These are phyloP conservation scores for Syncephalastrum monosporum DNA, from an alignment of 371 early-diverging fungal species.

Conservation along the genomic window DNA sequence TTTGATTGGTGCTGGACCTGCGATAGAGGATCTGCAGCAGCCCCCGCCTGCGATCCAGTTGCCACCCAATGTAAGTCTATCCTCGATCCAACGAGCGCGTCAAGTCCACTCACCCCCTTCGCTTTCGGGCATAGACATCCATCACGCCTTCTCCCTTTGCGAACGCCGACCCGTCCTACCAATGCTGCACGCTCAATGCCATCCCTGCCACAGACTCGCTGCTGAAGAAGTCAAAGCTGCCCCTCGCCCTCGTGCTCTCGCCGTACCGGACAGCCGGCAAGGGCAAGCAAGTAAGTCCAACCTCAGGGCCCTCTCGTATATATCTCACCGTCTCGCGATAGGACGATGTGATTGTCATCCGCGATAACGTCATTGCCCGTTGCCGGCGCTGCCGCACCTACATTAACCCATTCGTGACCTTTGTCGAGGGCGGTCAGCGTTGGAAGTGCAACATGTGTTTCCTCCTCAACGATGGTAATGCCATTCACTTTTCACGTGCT, in stretches of 20 bases:
- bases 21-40: constrained; percentile 50
- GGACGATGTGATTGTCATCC: constrained; percentile 81
- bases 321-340: constrained; percentile 12
- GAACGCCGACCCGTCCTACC: constrained; percentile 73
- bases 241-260: constrained; percentile 84
- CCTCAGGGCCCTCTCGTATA: not conserved
- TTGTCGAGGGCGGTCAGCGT: constrained; percentile 88
- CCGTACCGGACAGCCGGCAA: constrained; percentile 67
- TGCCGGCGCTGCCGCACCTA: constrained; percentile 95
- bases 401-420: constrained; percentile 92
- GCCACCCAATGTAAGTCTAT: constrained; percentile 52
- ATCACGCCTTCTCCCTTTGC: constrained; percentile 64
- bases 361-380: constrained; percentile 83
- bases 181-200: constrained; percentile 86
- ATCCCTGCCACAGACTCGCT: constrained; percentile 80
- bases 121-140: constrained; percentile 44
- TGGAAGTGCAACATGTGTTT: constrained; percentile 97
- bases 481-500: not conserved
- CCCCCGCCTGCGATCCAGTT: constrained; percentile 57
- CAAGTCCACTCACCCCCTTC: not conserved
- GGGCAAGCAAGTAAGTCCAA: constrained; percentile 34
- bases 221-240: constrained; percentile 80
- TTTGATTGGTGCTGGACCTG: constrained; percentile 56
- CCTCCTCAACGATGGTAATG: constrained; percentile 80
- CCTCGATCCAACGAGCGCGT: not conserved